Evolutionary conservation across 2,329 filamentous ascomycete genomes (phyloP).

Genomic region (Penicillium glabrum): DNA sequence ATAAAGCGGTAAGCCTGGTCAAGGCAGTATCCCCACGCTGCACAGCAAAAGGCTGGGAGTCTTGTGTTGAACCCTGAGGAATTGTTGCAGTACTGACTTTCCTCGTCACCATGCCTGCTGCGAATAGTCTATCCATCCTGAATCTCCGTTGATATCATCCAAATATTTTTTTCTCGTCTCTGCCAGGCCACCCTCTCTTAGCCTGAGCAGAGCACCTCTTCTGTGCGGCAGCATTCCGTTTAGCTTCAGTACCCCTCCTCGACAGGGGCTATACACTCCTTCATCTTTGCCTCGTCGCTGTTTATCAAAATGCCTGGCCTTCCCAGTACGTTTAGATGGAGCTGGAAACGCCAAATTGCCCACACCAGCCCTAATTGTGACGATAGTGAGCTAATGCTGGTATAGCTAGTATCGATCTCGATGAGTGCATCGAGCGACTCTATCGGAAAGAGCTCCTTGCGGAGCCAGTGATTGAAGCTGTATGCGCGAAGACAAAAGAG

Average conservation of each 20-base stretch:
- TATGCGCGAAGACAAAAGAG: slow-evolving; percentile 99
- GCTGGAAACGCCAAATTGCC: background rate
- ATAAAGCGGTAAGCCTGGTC: background rate
- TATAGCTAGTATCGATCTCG: slow-evolving; percentile 89
- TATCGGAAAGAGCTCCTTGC: slow-evolving; percentile 97
- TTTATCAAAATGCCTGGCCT: slow-evolving; percentile 44
- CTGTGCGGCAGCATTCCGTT: background rate
- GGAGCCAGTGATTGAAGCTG: slow-evolving; percentile 96
- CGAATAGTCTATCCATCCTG: background rate
- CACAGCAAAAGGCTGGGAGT: background rate
- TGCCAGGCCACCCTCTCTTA: slow-evolving; percentile 5
- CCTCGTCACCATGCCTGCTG: slow-evolving; percentile 14
- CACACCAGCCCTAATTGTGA: background rate
- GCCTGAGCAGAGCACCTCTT: slow-evolving; percentile 6
- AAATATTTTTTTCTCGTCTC: background rate
- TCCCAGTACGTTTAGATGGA: slow-evolving; percentile 39
- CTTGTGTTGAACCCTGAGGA: background rate
- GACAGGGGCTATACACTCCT: slow-evolving; percentile 1
- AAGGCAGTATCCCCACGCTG: background rate
- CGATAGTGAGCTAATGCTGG: slow-evolving; percentile 8
- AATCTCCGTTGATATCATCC: slow-evolving; percentile 8
- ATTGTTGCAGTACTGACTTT: slow-evolving; percentile 10
- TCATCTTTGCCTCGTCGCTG: background rate
- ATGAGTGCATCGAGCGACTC: slow-evolving; percentile 95
- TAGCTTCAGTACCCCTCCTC: background rate